Conservation (phyloP, 225 moss, liverwort and hornwort genomes). For the Physcomitrium patens region DNA sequence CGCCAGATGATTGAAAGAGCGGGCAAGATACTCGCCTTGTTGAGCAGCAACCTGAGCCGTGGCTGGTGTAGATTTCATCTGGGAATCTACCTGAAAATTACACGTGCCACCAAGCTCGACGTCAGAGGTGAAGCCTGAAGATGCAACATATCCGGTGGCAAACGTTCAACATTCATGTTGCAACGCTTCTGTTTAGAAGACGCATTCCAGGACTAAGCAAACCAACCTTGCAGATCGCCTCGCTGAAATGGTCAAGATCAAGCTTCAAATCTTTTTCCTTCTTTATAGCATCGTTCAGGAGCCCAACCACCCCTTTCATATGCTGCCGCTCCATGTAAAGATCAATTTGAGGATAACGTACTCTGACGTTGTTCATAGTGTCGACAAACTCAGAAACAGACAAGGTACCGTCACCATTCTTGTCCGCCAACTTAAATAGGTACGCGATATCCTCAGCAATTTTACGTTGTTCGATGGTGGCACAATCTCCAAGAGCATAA, state of each 20-base stretch:
- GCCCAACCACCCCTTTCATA: conserved; percentile 61
- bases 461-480: conserved; percentile 79
- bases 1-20: conserved; percentile 67
- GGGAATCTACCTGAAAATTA: conserved; percentile 69
- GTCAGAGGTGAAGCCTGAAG: conserved; percentile 1
- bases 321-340: conserved; percentile 82
- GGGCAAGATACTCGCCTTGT: conserved; percentile 85
- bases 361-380: conserved; percentile 69
- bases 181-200: not conserved
- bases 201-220: conserved; percentile 10
- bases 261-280: conserved; percentile 58
- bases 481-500: conserved; percentile 90
- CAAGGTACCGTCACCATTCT: conserved; percentile 67
- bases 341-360: conserved; percentile 91
- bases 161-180: conserved; percentile 1
- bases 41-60: conserved; percentile 98
- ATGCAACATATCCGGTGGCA: not conserved
- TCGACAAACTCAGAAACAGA: conserved; percentile 65
- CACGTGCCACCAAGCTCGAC: not conserved
- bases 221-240: conserved; percentile 63
- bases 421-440: conserved; percentile 84
- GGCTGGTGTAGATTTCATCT: conserved; percentile 87
- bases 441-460: conserved; percentile 80
- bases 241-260: conserved; percentile 74
- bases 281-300: conserved; percentile 47